Base-by-base conservation (phyloP, 352 stramenopile genomes). In the Globisporangium echinulatum region DNA sequence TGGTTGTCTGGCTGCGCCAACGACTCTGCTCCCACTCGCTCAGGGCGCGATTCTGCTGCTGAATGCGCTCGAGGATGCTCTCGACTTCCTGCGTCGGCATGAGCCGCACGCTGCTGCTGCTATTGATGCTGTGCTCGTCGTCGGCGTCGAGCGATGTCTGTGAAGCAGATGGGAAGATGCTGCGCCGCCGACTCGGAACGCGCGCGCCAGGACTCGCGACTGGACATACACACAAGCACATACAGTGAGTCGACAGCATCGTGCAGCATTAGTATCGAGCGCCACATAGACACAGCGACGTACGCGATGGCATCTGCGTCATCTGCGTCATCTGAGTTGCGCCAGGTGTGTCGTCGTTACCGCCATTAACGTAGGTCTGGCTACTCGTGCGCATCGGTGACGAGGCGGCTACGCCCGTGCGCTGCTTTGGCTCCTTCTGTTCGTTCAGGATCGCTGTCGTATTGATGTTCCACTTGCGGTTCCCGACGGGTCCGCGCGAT, bases 401-500 rank as follows among this genome's bases (percentile, higher is more conserved):
- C 7, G 36, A 10, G 7, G 48, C 60, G 10, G 25, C 25, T 33
- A 61, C 15, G 48, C 60, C 60, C 0, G 53, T 61, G 48, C 56
- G n/a, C 39, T 47, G 46, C 52, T 66, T 59, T 10, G 63, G 67
- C 54, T 65, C 59, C 25, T 69, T 72, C 19, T 72, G 69, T 61
- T 91, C 71, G 8, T 85, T 79, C 48, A 70, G 66, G 44, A 91
- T 79, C 46, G 70, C 75, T 10, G 73, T 61, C 19, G 82, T 89
- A 58, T 91, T 71, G 61, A 91, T 82, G 44, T 85, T 68, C 82
- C 82, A 91, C 64, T 91, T 91, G 62, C 67, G 72, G 51, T 77
- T 86, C 25, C 58, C 76, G 37, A 85, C 80, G 14, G 69, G 62
- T 0, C 76, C 76, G 56, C 81, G 67, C 1, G 62, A 62, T 9